Percentiles rank a stretch among this genome's conserved stretches.
phyloP scores from a whole-genome alignment of 164 flowering plant genomes.

The Kingdonia uniflora region DNA sequence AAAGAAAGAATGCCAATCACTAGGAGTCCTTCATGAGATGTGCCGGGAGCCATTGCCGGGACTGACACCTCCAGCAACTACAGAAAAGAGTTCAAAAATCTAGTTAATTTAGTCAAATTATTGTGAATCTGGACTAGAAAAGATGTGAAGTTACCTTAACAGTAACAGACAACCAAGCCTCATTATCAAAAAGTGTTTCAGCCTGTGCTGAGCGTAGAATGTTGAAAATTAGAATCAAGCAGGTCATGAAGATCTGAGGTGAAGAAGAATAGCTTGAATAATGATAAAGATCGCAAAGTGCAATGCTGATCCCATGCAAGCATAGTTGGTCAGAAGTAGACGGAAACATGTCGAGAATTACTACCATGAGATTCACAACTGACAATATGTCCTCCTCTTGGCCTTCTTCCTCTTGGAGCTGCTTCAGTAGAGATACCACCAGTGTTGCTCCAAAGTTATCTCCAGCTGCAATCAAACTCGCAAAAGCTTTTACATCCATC shows the following conservation, averaged over 20 bases:
- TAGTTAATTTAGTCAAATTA: conserved; percentile 6
- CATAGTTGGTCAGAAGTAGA: conserved; percentile 59
- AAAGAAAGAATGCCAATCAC: conserved; percentile 48
- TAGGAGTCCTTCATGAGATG: conserved; percentile 36
- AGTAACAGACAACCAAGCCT: conserved; percentile 53
- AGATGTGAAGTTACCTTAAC: conserved; percentile 43
- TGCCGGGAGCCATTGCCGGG: conserved; percentile 17
- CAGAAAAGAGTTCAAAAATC: conserved; percentile 14
- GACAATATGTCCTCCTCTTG: conserved; percentile 36
- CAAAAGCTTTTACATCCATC: conserved; percentile 26
- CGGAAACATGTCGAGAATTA: conserved; percentile 41
- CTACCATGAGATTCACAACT: conserved; percentile 33
- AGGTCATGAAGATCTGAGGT: conserved; percentile 18
- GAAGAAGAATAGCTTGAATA: conserved; percentile 23
- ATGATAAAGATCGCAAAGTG: conserved; percentile 30
- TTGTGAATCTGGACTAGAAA: background rate
- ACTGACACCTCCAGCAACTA: conserved; percentile 49
- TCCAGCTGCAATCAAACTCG: conserved; percentile 48
- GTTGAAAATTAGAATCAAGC: conserved; percentile 36
- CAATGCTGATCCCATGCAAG: conserved; percentile 46
- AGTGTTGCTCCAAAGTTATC: conserved; percentile 52
- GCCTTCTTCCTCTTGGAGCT: conserved; percentile 39
- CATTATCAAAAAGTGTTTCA: conserved; percentile 39
- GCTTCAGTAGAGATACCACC: conserved; percentile 42
- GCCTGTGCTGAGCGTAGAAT: conserved; percentile 39